These are phyloP conservation scores for Colletotrichum zoysiae DNA, from an alignment of 2,329 filamentous ascomycete species.

Conservation along the genomic window DNA sequence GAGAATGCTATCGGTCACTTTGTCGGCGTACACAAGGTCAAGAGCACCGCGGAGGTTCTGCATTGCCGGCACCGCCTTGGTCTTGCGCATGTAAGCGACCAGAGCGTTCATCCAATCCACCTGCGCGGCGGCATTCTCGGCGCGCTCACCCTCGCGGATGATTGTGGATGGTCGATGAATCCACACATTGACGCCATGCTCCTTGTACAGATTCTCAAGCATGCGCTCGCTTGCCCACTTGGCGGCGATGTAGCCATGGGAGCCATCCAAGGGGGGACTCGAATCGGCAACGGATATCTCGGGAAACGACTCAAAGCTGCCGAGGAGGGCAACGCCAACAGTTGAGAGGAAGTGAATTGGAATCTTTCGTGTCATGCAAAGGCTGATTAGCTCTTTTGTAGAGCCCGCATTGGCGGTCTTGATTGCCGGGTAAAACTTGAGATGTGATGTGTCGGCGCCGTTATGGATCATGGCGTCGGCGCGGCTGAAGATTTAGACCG, in stretches of 20 bases:
- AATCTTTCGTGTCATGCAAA: slow-evolving; percentile 43
- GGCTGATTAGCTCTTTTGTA: slow-evolving; percentile 47
- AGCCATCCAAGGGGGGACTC: slow-evolving; percentile 41
- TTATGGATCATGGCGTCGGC: slow-evolving; percentile 45
- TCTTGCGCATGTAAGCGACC: neutral
- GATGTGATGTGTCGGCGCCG: slow-evolving; percentile 42
- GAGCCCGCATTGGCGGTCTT: slow-evolving; percentile 48
- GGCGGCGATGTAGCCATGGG: slow-evolving; percentile 49
- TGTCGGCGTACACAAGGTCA: too few relatives aligned
- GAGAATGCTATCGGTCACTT: too few relatives aligned
- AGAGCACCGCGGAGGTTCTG: too few relatives aligned
- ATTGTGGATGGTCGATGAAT: slow-evolving; percentile 47
- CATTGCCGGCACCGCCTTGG: too few relatives aligned
- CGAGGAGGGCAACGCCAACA: slow-evolving; percentile 42
- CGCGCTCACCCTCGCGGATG: neutral
- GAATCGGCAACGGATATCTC: slow-evolving; percentile 36
- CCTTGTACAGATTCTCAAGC: slow-evolving; percentile 45
- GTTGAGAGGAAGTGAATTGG: slow-evolving; percentile 56
- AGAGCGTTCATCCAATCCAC: too few relatives aligned
- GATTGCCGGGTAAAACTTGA: slow-evolving; percentile 49
- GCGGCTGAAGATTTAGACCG: slow-evolving; percentile 5
- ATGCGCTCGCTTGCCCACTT: slow-evolving; percentile 53
- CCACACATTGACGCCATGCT: slow-evolving; percentile 43
- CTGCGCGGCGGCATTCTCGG: too few relatives aligned
- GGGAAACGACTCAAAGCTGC: slow-evolving; percentile 15